A percentile compares a stretch with the other conserved stretches of the same genome.
These are phyloP conservation scores for Cordyceps farinosa DNA, from an alignment of 2,329 filamentous ascomycete species.

Conservation along the genomic window DNA sequence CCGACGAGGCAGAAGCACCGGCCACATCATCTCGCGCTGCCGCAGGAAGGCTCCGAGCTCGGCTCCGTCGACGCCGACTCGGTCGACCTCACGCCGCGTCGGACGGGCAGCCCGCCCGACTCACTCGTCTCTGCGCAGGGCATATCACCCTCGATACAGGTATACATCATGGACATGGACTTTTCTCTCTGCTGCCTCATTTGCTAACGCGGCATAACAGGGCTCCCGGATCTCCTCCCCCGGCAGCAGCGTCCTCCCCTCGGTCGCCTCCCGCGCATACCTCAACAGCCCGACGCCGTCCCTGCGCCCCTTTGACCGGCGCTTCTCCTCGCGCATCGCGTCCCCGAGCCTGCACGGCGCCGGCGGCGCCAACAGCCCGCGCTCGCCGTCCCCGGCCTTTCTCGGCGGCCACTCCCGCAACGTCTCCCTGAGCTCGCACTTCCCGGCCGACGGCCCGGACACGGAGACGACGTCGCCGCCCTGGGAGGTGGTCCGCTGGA, in stretches of 20 bases:
- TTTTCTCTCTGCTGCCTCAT: background rate
- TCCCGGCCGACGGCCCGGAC: slow-evolving; percentile 59
- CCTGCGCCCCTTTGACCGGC: slow-evolving; percentile 87
- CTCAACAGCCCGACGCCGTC: slow-evolving; percentile 71
- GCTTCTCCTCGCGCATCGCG: slow-evolving; percentile 83
- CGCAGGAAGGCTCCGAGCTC: slow-evolving; percentile 32
- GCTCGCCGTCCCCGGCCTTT: slow-evolving; percentile 74
- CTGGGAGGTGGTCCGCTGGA: slow-evolving; percentile 98
- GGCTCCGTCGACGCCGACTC: slow-evolving; percentile 37
- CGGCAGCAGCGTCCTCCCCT: slow-evolving; percentile 70
- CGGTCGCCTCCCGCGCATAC: slow-evolving; percentile 62
- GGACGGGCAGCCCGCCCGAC: slow-evolving; percentile 53
- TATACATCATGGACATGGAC: slow-evolving; percentile 35
- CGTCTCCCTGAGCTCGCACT: slow-evolving; percentile 71
- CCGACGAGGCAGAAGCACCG: slow-evolving; percentile 33
- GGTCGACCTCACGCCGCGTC: slow-evolving; percentile 38
- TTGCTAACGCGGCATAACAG: slow-evolving; percentile 37
- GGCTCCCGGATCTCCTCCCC: slow-evolving; percentile 62
- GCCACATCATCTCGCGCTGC: slow-evolving; percentile 27
- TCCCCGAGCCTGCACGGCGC: slow-evolving; percentile 42
- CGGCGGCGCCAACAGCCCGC: slow-evolving; percentile 44
- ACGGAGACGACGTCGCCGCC: slow-evolving; percentile 72
- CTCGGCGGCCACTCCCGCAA: slow-evolving; percentile 74
- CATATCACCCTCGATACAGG: slow-evolving; percentile 74
- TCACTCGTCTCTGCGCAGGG: slow-evolving; percentile 68